Base-by-base conservation (phyloP, 2,329 filamentous ascomycete species). In the Fusarium nelsonii region DNA sequence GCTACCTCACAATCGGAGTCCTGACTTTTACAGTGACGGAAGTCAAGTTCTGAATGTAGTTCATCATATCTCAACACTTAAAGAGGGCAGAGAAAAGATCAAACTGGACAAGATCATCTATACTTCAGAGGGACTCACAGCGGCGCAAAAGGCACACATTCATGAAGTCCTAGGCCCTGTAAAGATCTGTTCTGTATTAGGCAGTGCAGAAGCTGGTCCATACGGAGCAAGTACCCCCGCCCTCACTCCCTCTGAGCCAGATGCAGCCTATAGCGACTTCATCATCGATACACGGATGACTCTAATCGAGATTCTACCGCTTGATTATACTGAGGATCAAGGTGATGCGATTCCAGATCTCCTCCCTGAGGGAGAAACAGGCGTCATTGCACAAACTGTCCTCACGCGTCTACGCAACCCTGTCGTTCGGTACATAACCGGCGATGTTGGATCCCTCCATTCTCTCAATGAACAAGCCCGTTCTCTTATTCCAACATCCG, bases 131-230 rank as follows among this genome's bases (percentile, higher is more conserved):
- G 66, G 75, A 0, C 68, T 84, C 23, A 80, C 76, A 0, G 8
- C 45, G 0, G 51, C 74, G 0, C 81, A 84, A 36, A 73, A 74
- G 23, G 58, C 50, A 0, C 76, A 78, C 14, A 75, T 84, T 3
- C 36, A 36, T 4, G 55, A 69, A 0, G 72, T 79, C 0, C 58
- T 84, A 0, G 77, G 74, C 0, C 60, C 72, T 0, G 66, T 82
- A 11, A 73, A 73, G 8, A 80, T 84, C 20, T 80, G 61, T 54
- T 84, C 81, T 0, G 12, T 83, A 3, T 36, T 82, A 0, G 82
- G 80, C 0, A 84, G 81, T 32, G 77, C 81, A 0, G 83, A 84
- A 51, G 78, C 80, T 0, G 83, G 83, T 0, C 77, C 81, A 0
- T 84, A 78, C 61, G 79, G 74, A 1, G 72, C 75, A 2, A 76